Base-by-base conservation (phyloP, 1,284 basidiomycete genomes). In the Heimioporus punctisporus region DNA sequence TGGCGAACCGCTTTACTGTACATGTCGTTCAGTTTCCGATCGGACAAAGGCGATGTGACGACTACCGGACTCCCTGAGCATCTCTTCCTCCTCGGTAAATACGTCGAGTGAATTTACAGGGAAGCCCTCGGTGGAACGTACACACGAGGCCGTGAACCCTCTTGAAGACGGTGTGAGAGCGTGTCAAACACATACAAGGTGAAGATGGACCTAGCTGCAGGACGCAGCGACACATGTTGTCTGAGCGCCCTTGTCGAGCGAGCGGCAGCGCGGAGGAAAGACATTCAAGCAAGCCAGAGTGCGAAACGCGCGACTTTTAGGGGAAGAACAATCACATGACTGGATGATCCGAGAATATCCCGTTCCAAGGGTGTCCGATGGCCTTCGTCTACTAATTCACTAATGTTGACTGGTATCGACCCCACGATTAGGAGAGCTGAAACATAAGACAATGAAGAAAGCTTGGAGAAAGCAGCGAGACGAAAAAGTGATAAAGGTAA, bases 1-100 rank as follows among this genome's bases (percentile, higher is more conserved):
- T 78, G 1, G 97, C 93, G 63, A 98, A 98, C 41, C 91, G 86
- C 66, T 83, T 82, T 25, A 97, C 95, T 94, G 43, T 26, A 45
- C 19, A 14, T 46, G 40, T 50, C 27, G 46, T 15, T 51, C 17
- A 43, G 34, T 52, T 31, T 39, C 44, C 44, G 2, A 31, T 37
- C 23, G 49, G 39, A 45, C 49, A 39, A 48, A 7, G 27, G 46
- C 5, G 23, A 26, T 1, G 48, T 27, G 27, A 42, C 14, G 12
- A 72, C 77, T 61, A 95, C 94, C 93, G 15, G 90, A 83, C 60
- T 98, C 95, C 42, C 92, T 82, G 24, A 97, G 81, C 88, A 97
- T 92, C 56, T 88, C 76, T 73, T 98, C 95, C 68, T 98, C 95
- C 43, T 97, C 94, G 12, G 92, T 93, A 63, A 95, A 93, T 12